phyloP scores from a whole-genome alignment of 495 filamentous ascomycete species.

The Aspergillus nidulans region DNA sequence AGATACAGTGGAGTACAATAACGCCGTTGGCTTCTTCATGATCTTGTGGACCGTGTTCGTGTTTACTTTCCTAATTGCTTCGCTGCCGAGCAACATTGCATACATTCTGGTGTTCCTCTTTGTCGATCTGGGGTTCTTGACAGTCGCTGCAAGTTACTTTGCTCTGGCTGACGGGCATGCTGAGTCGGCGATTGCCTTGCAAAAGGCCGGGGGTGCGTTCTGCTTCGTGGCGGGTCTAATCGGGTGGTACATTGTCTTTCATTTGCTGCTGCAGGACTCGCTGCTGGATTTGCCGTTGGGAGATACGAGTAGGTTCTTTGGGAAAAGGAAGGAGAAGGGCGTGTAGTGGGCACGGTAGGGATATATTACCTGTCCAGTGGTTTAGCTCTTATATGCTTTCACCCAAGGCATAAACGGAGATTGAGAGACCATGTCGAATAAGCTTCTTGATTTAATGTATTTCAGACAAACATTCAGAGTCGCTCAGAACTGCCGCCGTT shows the following conservation, averaged over 20 bases:
- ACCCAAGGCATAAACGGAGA: too few relatives aligned
- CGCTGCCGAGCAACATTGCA: not conserved
- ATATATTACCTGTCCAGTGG: too few relatives aligned
- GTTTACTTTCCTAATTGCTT: not conserved
- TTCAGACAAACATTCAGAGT: too few relatives aligned
- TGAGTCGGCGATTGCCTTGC: not conserved
- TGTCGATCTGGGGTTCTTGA: not conserved
- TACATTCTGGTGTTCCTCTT: not conserved
- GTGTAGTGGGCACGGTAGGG: too few relatives aligned
- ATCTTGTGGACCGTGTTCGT: not conserved
- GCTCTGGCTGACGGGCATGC: conserved; percentile 6
- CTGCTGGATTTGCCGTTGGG: conserved; percentile 9
- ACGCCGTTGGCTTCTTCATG: conserved; percentile 19
- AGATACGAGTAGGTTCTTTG: not conserved
- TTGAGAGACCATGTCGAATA: too few relatives aligned
- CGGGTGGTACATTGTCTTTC: conserved; percentile 13
- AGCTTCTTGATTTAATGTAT: too few relatives aligned
- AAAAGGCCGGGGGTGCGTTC: conserved; percentile 14
- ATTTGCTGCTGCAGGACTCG: conserved; percentile 14
- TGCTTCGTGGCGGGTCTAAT: conserved; percentile 8
- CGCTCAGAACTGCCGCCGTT: too few relatives aligned
- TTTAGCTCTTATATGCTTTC: too few relatives aligned
- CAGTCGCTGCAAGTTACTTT: not conserved
- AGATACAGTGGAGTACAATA: conserved; percentile 18
- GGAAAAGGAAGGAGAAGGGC: not conserved